Conservation (phyloP, 2,329 filamentous ascomycete species). For the Aspergillaceae sp. region DNA sequence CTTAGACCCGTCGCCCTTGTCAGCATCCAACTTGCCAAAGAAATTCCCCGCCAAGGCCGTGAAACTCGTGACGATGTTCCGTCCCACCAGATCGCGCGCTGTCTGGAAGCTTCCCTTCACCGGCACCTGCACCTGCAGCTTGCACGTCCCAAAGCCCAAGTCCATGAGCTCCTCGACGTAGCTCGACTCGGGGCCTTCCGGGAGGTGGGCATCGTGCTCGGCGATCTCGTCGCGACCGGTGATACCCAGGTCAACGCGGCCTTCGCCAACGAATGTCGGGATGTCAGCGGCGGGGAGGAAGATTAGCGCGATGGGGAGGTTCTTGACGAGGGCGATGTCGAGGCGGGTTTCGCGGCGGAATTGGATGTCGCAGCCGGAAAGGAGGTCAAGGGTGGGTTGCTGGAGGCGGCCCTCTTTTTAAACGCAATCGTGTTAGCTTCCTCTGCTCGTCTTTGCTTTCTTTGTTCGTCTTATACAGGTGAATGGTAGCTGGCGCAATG, state of each 20-base stretch:
- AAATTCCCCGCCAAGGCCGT: constrained; percentile 74
- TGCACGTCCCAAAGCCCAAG: constrained; percentile 82
- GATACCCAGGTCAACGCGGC: constrained; percentile 86
- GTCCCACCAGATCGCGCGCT: constrained; percentile 73
- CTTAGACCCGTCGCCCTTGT: constrained; percentile 38
- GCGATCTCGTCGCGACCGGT: constrained; percentile 88
- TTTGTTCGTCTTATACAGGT: not conserved
- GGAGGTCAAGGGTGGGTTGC: constrained; percentile 76
- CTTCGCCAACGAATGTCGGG: constrained; percentile 93
- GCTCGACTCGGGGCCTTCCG: constrained; percentile 28
- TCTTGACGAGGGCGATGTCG: constrained; percentile 96
- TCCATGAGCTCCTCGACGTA: constrained; percentile 82
- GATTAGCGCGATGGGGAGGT: constrained; percentile 86
- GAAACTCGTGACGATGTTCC: constrained; percentile 93
- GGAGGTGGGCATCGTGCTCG: constrained; percentile 64
- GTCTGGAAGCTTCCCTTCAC: constrained; percentile 65
- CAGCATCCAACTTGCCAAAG: constrained; percentile 66
- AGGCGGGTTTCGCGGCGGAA: constrained; percentile 91
- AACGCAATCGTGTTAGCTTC: not conserved
- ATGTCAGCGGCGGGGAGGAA: constrained; percentile 97
- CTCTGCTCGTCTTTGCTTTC: not conserved
- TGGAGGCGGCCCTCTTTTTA: constrained; percentile 80
- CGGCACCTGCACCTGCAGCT: constrained; percentile 93
- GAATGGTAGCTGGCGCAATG: not conserved
- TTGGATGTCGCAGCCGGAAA: constrained; percentile 90